phyloP scores from a whole-genome alignment of 129 eudicot genomes.

The Chrysanthemum lavandulifolium region DNA sequence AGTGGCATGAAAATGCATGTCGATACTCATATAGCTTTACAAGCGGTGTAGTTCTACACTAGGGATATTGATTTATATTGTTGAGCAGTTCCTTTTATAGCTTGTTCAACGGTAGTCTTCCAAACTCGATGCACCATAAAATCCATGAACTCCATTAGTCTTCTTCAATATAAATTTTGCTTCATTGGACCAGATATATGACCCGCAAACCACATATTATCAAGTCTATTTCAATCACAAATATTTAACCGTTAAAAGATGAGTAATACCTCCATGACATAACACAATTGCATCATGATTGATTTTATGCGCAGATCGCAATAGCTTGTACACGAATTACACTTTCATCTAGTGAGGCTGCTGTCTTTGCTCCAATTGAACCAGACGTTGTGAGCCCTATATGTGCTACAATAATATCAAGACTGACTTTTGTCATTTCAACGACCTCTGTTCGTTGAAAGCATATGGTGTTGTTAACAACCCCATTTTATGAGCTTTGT shows the following conservation, averaged over 20 bases:
- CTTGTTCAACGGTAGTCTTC: conserved; percentile 99
- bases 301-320: conserved; percentile 82
- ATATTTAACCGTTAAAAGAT: neutral
- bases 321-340: conserved; percentile 82
- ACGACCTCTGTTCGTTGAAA: conserved; percentile 80
- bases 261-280: conserved; percentile 91
- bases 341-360: conserved; percentile 80
- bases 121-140: conserved; percentile 96
- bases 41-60: conserved; percentile 23
- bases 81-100: conserved; percentile 77
- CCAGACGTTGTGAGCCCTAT: conserved; percentile 98
- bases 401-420: conserved; percentile 92
- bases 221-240: neutral
- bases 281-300: conserved; percentile 74
- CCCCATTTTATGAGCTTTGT: conserved; percentile 89
- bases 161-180: conserved; percentile 86
- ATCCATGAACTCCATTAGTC: conserved; percentile 93
- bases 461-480: conserved; percentile 93
- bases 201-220: conserved; percentile 43
- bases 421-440: conserved; percentile 94
- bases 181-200: conserved; percentile 89
- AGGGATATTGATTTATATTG: conserved; percentile 80
- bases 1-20: neutral
- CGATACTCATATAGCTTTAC: neutral
- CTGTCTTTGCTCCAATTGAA: conserved; percentile 94